phyloP scores from a whole-genome alignment of 208 protist species.

The Wallacemonas sp. region DNA sequence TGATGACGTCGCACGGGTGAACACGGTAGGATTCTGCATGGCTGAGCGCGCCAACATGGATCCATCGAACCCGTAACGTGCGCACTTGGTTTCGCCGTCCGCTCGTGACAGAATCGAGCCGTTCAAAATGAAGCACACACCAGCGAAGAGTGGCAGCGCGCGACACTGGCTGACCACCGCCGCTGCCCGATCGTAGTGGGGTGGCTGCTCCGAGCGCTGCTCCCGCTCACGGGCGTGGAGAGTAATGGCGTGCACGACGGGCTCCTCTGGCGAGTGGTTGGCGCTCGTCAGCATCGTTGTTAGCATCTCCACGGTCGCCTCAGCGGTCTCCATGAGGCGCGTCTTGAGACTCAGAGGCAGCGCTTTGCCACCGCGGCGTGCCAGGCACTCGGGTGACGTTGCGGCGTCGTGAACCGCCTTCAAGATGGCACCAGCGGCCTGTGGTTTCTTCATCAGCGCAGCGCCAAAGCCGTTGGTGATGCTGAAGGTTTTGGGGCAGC shows the following conservation, averaged over 20 bases:
- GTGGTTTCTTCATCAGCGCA: constrained; percentile 85
- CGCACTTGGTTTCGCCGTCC: constrained; percentile 44
- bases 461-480: constrained; percentile 96
- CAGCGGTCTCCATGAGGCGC: constrained; percentile 50
- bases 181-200: constrained; percentile 60
- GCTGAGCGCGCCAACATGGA: constrained; percentile 97
- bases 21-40: constrained; percentile 92
- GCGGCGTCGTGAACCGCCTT: constrained; percentile 54
- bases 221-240: constrained; percentile 78
- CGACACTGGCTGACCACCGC: constrained; percentile 46
- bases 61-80: constrained; percentile 69
- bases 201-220: constrained; percentile 55
- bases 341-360: constrained; percentile 82
- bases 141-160: constrained; percentile 26
- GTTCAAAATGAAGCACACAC: constrained; percentile 77
- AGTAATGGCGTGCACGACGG: constrained; percentile 78
- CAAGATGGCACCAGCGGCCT: constrained; percentile 67
- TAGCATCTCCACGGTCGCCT: constrained; percentile 73
- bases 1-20: constrained; percentile 25
- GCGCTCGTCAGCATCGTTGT: constrained; percentile 48
- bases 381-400: constrained; percentile 20
- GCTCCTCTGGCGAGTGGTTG: constrained; percentile 27
- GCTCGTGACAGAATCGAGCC: constrained; percentile 50
- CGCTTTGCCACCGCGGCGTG: background rate
- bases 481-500: constrained; percentile 98